Percentiles rank a stretch among this genome's conserved stretches.
Evolutionary conservation across 441 rosid species (phyloP).

Genomic region (Pelargonium citronellum): DNA sequence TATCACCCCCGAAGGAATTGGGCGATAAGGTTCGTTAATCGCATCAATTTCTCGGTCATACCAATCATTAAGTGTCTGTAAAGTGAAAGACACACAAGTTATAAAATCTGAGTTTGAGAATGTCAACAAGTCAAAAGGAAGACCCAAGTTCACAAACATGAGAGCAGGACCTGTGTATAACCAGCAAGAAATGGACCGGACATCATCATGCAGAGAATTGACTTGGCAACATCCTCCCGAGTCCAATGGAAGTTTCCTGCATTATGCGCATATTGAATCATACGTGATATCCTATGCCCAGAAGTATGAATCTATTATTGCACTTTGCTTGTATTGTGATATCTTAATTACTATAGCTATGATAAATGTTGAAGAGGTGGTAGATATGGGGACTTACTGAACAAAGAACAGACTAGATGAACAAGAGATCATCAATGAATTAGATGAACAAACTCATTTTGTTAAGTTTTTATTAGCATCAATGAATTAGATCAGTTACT

Average conservation of each 20-base stretch:
- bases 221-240: slow-evolving; percentile 81
- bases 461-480: too few relatives aligned
- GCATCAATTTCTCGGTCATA: slow-evolving; percentile 96
- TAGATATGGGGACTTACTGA: not conserved
- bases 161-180: slow-evolving; percentile 69
- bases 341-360: not conserved
- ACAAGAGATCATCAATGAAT: not conserved
- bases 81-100: slow-evolving; percentile 16
- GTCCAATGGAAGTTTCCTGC: slow-evolving; percentile 95
- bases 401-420: too few relatives aligned
- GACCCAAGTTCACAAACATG: slow-evolving; percentile 6
- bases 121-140: slow-evolving; percentile 16
- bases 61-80: slow-evolving; percentile 85
- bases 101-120: slow-evolving; percentile 13
- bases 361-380: not conserved
- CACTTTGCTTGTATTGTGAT: not conserved
- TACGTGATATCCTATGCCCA: not conserved
- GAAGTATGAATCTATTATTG: not conserved
- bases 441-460: too few relatives aligned
- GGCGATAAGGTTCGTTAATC: slow-evolving; percentile 94
- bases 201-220: slow-evolving; percentile 88
- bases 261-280: slow-evolving; percentile 8
- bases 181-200: slow-evolving; percentile 96
- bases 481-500: too few relatives aligned
- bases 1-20: slow-evolving; percentile 91